Base-by-base conservation (phyloP, 2,329 filamentous ascomycete genomes). In the Ampelomyces quisqualis region DNA sequence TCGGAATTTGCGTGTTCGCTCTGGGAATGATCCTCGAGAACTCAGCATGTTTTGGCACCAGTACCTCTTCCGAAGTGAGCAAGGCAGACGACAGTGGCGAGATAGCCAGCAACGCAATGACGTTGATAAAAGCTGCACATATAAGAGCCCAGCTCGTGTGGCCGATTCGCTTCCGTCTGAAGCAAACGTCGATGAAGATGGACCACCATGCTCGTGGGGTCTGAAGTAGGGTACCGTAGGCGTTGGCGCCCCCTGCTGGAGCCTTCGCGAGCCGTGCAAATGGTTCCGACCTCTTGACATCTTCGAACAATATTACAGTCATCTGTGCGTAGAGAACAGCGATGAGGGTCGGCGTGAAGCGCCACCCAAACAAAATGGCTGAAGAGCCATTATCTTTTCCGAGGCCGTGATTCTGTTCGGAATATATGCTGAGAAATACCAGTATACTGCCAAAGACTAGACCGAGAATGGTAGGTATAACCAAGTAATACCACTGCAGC, bases 321-420 rank as follows among this genome's bases (percentile, higher is more conserved):
- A 49, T 35, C 13, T 60, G 52, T 1, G 48, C 42, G 17, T 55
- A 59, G 4, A 57, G 23, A 1, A 58, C 55, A 15, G 57, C 55
- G 7, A 56, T 29, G 2, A 60, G 40, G 2, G 57, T 57, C 1
- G 51, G 51, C 2, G 46, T 48, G 30, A 58, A 60, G 9, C 53
- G 48, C 57, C 53, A 58, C 8, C 49, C 55, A 20, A 55, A 55
- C 3, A 57, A 36, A 1, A 70, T 59, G 2, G 42, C 34, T 7
- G 53, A 53, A 3, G 55, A 55, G 42, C 72, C 73, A 15, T 67
- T 61, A 13, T 57, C 43, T 4, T 22, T 27, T n/a, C 49, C 45
- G 5, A 58, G 31, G 7, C 53, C 55, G 24, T 43, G 28, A 14
- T 56, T 30, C 2, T 19, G 14, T 17, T 42, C 13, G 11, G 55